A percentile compares a stretch with the other conserved stretches of the same genome.
Conservation (phyloP, 2,329 filamentous ascomycete genomes). For the Sporothrix schenckii region DNA sequence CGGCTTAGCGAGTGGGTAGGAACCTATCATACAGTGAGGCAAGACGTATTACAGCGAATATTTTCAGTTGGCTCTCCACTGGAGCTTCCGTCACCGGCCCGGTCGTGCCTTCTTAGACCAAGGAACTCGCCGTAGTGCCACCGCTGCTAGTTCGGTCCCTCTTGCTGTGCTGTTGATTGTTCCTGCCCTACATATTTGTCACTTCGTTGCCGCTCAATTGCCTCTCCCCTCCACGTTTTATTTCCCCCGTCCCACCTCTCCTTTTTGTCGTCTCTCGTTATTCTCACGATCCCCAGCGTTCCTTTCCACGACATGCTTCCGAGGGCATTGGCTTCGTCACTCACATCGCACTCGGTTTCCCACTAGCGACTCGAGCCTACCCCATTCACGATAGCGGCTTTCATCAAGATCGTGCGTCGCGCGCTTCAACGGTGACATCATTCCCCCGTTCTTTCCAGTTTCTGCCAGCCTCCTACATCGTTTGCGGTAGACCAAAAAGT, state of each 20-base stretch:
- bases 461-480: background rate
- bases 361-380: constrained; percentile 10
- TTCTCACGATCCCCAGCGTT: constrained; percentile 10
- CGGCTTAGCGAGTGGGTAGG: background rate
- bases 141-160: constrained; percentile 18
- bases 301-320: constrained; percentile 3
- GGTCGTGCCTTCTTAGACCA: constrained; percentile 21
- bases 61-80: background rate
- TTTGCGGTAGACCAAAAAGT: background rate
- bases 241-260: background rate
- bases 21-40: background rate
- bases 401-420: constrained; percentile 19
- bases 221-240: background rate
- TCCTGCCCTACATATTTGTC: constrained; percentile 14
- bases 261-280: background rate
- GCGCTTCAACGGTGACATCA: constrained; percentile 27
- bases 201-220: constrained; percentile 11
- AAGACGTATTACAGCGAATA: constrained; percentile 8
- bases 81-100: constrained; percentile 12
- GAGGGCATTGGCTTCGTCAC: constrained; percentile 18
- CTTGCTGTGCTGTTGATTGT: background rate
- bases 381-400: constrained; percentile 27
- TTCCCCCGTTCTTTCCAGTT: background rate
- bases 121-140: constrained; percentile 8
- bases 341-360: background rate